Percentiles rank a stretch among this genome's conserved stretches.
These are phyloP conservation scores for Pezicula radicicola DNA, from an alignment of 2,329 filamentous ascomycete genomes.

Conservation along the genomic window DNA sequence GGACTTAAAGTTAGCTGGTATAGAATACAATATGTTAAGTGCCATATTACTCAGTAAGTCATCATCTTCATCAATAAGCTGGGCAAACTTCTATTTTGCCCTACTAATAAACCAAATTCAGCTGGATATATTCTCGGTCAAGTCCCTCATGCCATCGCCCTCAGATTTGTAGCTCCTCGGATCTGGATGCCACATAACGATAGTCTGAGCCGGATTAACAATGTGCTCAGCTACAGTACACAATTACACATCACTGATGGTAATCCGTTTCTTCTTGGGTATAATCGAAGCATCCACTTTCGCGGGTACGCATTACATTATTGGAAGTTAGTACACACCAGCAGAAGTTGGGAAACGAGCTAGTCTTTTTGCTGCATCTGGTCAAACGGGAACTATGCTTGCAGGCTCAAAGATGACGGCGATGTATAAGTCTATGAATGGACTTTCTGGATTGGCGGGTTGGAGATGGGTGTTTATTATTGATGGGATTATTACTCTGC, in stretches of 20 bases:
- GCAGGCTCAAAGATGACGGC: conserved; percentile 53
- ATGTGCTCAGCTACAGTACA: conserved; percentile 55
- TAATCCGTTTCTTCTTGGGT: conserved; percentile 52
- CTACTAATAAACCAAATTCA: conserved; percentile 1
- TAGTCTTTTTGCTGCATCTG: conserved; percentile 54
- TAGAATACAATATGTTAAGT: neutral
- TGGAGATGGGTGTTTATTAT: conserved; percentile 50
- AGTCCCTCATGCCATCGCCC: conserved; percentile 53
- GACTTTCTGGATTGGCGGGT: conserved; percentile 36
- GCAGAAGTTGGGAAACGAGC: conserved; percentile 55
- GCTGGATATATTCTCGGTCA: conserved; percentile 46
- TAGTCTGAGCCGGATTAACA: conserved; percentile 58
- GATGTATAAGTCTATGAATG: conserved; percentile 15
- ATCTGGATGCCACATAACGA: conserved; percentile 57
- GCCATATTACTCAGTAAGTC: neutral
- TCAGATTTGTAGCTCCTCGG: conserved; percentile 40
- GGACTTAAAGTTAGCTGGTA: neutral
- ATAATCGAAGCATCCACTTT: conserved; percentile 52
- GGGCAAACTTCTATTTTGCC: neutral
- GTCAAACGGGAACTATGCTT: conserved; percentile 55
- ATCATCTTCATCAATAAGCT: neutral
- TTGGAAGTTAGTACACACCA: conserved; percentile 56
- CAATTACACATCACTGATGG: conserved; percentile 57
- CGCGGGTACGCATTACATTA: conserved; percentile 51
- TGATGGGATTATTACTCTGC: conserved; percentile 50